These are phyloP conservation scores for Phytophthora sp. DNA, from an alignment of 352 stramenopile species.

Conservation along the genomic window DNA sequence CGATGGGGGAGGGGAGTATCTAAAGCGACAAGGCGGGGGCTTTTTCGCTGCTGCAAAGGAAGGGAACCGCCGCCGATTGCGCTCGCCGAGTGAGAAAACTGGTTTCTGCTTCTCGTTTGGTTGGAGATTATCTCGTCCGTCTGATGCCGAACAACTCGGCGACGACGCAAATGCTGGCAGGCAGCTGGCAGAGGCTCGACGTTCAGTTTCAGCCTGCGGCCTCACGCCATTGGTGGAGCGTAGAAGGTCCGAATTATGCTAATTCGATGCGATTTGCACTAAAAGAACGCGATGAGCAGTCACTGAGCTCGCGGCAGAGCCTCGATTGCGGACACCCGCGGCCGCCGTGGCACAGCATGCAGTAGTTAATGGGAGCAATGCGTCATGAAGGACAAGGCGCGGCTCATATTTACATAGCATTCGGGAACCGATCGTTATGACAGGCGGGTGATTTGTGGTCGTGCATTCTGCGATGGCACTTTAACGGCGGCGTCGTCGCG, in stretches of 20 bases:
- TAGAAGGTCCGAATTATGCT: constrained; percentile 14
- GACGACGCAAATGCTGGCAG: constrained; percentile 31
- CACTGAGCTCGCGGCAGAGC: constrained; percentile 26
- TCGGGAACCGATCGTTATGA: not conserved
- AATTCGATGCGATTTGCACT: constrained; percentile 32
- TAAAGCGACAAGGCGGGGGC: constrained; percentile 14
- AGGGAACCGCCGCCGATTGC: too few species aligned
- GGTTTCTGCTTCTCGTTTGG: constrained; percentile 36
- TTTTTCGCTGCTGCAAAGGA: constrained; percentile 9
- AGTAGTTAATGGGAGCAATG: constrained; percentile 13
- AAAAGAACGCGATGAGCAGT: constrained; percentile 30
- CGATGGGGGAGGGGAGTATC: not conserved
- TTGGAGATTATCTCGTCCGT: constrained; percentile 24
- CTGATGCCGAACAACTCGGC: constrained; percentile 40
- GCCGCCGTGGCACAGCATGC: not conserved
- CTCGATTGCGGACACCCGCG: not conserved
- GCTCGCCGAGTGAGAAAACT: constrained; percentile 30
- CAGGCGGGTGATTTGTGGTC: too few species aligned
- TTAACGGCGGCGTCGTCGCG: constrained; percentile 32
- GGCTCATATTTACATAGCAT: constrained; percentile 8
- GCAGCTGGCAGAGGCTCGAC: constrained; percentile 13
- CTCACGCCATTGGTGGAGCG: constrained; percentile 29
- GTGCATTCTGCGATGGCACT: constrained; percentile 7
- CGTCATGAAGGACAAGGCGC: not conserved
- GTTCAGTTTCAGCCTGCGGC: constrained; percentile 41